These are phyloP conservation scores for Colletotrichum incanum DNA, from an alignment of 2,329 filamentous ascomycete species.

Conservation along the genomic window DNA sequence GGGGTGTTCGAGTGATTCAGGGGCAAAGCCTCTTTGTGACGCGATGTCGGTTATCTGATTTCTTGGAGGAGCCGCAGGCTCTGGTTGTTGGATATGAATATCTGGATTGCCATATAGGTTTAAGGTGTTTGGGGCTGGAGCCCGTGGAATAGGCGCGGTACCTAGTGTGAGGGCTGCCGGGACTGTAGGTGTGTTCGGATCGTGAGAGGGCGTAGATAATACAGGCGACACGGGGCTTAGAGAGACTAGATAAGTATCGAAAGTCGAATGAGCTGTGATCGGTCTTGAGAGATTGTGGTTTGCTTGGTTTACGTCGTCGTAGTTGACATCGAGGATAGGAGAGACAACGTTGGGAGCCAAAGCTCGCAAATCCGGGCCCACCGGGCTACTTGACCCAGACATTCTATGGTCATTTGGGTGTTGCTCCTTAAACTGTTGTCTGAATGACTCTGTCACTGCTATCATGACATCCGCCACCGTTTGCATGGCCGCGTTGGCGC, in stretches of 20 bases:
- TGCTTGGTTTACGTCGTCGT: not conserved
- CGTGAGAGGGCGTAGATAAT: not conserved
- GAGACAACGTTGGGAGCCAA: constrained; percentile 5
- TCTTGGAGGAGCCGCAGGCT: not conserved
- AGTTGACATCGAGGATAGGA: not conserved
- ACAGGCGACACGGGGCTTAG: not conserved
- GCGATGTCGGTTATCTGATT: not conserved
- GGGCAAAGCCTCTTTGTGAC: not conserved
- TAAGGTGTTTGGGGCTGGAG: too few relatives aligned
- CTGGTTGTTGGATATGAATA: not conserved
- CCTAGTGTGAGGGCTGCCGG: not conserved
- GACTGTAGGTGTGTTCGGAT: too few relatives aligned
- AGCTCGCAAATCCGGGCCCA: constrained; percentile 1
- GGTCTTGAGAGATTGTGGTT: not conserved
- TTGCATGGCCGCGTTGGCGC: constrained; percentile 23
- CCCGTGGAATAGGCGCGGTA: not conserved
- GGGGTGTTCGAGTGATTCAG: constrained; percentile 1
- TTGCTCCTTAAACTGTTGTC: constrained; percentile 25
- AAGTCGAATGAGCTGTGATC: not conserved
- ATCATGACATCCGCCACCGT: constrained; percentile 32
- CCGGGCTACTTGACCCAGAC: not conserved
- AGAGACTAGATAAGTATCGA: not conserved
- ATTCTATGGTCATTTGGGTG: not conserved
- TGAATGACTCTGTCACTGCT: constrained; percentile 34
- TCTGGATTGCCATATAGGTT: too few relatives aligned